Base-by-base conservation (phyloP, 2,329 filamentous ascomycete species). In the Ampelomyces quisqualis region DNA sequence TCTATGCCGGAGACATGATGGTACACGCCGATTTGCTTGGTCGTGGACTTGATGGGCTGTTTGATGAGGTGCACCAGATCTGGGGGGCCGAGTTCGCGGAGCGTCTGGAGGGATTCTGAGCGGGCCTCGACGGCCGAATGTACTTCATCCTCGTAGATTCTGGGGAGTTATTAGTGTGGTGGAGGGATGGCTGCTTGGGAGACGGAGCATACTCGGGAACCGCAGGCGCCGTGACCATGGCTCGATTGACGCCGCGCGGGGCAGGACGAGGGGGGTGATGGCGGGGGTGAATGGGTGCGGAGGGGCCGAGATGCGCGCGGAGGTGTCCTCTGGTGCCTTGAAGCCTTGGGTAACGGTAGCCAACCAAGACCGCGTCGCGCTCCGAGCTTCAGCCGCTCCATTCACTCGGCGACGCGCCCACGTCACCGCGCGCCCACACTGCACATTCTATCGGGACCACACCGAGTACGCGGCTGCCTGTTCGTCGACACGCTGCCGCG, bases 1-100 rank as follows among this genome's bases (percentile, higher is more conserved):
- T 98, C 93, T 64, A 96, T 85, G 47, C 93, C 93, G 26, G 90
- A 95, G 57, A 96, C 90, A 82, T 98, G 93, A 70, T 98, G 93
- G 68, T 98, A 98, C 40, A 96, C 85, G 45, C 93, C 93, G 47
- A 84, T 84, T 87, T 96, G 78, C 49, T 78, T 79, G 38, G 71
- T 75, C 14, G 74, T 66, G 38, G 76, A 76, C 65, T 81, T 81
- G 60, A 78, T 73, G 8, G 79, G 77, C 60, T 83, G 80, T 65
- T 96, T 97, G 59, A 95, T 81, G 42, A 98, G 80, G 72, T 98
- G 93, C 26, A 97, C 91, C 19, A 98, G 79, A 70, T 98, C 93
- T 38, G 93, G 93, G 18, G 93, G 93, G 28, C 93, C 93, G 43
- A 98, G 81, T 77, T 98, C 93, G 64, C 93, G 86, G 50, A 98